These are phyloP conservation scores for Sonneratia alba DNA, from an alignment of 345 rosid species.

Conservation along the genomic window DNA sequence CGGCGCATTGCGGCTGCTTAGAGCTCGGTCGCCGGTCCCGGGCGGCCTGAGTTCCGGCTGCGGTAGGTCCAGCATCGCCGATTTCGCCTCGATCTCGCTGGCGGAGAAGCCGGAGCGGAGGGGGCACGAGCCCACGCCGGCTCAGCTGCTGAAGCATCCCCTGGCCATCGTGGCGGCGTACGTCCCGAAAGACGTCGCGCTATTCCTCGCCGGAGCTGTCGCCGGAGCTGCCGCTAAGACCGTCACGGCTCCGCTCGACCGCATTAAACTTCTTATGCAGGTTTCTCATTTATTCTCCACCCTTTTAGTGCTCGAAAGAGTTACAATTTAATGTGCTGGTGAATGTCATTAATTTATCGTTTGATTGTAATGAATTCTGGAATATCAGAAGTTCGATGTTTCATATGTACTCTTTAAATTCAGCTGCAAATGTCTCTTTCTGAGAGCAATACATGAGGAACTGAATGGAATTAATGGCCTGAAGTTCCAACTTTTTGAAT, in stretches of 20 bases:
- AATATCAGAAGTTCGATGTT: background rate
- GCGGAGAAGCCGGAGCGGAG: conserved; percentile 40
- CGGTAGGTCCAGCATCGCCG: conserved; percentile 14
- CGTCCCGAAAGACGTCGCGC: conserved; percentile 66
- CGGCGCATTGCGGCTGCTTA: conserved; percentile 15
- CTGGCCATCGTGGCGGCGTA: conserved; percentile 47
- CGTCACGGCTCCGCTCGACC: conserved; percentile 93
- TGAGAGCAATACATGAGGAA: background rate
- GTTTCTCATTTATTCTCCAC: conserved; percentile 18
- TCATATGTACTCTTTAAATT: too few relatives aligned
- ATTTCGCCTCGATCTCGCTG: conserved; percentile 58
- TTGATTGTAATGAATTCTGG: too few relatives aligned
- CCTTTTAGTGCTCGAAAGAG: too few relatives aligned
- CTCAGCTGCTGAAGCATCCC: conserved; percentile 70
- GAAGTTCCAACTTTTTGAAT: background rate
- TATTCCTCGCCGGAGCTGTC: conserved; percentile 83
- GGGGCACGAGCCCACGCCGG: conserved; percentile 44
- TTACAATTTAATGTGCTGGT: too few relatives aligned
- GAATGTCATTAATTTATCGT: too few relatives aligned
- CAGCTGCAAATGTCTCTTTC: background rate
- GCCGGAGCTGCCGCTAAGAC: conserved; percentile 94
- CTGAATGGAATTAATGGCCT: background rate
- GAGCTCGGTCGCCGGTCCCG: conserved; percentile 13
- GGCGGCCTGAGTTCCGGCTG: conserved; percentile 3
- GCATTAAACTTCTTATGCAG: conserved; percentile 94